Evolutionary conservation across 176 grass and related monocot species (phyloP).

Genomic region (Miscanthus lutarioriparius): DNA sequence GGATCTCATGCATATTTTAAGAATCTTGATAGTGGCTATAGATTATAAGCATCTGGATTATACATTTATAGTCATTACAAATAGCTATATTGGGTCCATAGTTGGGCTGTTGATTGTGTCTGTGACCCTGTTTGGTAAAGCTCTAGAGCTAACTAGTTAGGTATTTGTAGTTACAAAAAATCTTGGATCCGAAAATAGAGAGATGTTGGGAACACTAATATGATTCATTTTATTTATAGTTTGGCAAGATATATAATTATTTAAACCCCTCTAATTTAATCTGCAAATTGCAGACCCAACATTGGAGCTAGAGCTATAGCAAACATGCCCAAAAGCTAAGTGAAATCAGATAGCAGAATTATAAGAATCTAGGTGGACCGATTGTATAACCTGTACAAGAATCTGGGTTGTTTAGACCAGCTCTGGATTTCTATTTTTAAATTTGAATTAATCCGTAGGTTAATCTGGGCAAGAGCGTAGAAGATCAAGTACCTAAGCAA

Average conservation of each 20-base stretch:
- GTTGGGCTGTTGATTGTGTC: no score
- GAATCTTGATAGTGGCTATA: background rate
- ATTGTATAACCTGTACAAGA: background rate
- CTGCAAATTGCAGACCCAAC: background rate
- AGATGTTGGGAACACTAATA: background rate
- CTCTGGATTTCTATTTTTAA: background rate
- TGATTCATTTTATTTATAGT: background rate
- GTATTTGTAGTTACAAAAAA: background rate
- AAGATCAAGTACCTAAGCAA: slow-evolving; percentile 15
- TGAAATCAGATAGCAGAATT: background rate
- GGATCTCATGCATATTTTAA: background rate
- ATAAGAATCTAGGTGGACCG: background rate
- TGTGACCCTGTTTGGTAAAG: no score
- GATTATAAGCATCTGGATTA: no score
- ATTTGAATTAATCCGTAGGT: background rate
- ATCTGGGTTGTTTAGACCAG: background rate
- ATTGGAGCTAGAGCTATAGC: background rate
- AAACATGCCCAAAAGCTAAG: background rate
- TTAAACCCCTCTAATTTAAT: background rate
- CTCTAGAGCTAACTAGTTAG: no score
- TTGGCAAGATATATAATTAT: background rate
- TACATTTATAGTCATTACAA: no score
- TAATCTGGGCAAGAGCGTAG: background rate
- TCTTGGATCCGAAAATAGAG: background rate
- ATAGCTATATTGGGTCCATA: no score